phyloP scores from a whole-genome alignment of 306 rosid genomes.

The Prunus mira region DNA sequence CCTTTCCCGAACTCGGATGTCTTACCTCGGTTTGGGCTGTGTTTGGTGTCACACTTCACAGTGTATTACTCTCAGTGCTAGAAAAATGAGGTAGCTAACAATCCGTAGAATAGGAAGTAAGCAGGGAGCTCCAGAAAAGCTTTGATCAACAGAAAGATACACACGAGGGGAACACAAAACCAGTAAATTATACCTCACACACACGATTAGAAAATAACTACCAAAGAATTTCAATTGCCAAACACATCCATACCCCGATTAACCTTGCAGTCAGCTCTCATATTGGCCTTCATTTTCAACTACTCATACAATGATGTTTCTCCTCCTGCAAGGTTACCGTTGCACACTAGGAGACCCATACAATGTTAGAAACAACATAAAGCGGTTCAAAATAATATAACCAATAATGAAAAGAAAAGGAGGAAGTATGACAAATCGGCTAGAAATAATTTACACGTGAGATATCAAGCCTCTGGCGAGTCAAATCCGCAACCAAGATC shows the following conservation, averaged over 20 bases:
- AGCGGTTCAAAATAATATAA: no score
- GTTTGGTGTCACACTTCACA: not conserved
- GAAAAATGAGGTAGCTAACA: not conserved
- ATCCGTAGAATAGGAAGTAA: not conserved
- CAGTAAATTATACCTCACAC: not conserved
- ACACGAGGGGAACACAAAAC: not conserved
- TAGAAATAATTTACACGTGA: not conserved
- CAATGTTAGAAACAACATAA: not conserved
- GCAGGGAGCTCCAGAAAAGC: not conserved
- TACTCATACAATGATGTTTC: not conserved
- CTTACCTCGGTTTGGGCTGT: not conserved
- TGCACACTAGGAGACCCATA: not conserved
- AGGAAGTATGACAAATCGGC: not conserved
- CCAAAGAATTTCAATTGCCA: not conserved
- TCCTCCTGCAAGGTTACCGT: constrained; percentile 4
- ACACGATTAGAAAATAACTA: not conserved
- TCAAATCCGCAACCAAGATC: constrained; percentile 6
- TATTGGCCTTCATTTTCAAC: constrained; percentile 4
- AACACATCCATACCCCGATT: not conserved
- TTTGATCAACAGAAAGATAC: not conserved
- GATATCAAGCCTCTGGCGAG: constrained; percentile 2
- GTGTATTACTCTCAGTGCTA: not conserved
- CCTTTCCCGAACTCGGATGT: not conserved
- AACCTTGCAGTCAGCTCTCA: not conserved
- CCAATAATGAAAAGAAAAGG: not conserved